Conservation (phyloP, 257 asterid genomes). For the Ehretia macrophylla region DNA sequence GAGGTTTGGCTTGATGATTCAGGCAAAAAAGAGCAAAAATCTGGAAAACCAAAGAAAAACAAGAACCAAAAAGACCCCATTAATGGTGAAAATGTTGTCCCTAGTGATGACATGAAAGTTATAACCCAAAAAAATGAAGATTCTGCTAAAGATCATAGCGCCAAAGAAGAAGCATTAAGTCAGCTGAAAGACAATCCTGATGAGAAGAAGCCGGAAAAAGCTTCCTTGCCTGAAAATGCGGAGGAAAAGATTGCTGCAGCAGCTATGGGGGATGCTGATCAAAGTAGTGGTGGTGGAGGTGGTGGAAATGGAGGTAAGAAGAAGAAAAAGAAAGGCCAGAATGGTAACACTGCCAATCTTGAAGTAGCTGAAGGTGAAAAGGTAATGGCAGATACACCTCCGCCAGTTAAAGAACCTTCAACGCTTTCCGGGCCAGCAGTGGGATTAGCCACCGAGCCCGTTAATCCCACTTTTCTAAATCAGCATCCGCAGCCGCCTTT, state of each 20-base stretch:
- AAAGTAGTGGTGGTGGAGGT: conserved; percentile 18
- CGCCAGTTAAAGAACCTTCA: conserved; percentile 13
- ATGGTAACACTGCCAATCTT: too few relatives aligned
- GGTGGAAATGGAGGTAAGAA: conserved; percentile 18
- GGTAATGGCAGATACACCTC: conserved; percentile 12
- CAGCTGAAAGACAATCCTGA: not conserved
- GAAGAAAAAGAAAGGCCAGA: conserved; percentile 34
- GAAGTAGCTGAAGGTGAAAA: conserved; percentile 33
- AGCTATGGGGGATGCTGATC: conserved; percentile 1
- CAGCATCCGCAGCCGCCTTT: conserved; percentile 31
- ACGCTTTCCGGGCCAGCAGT: not conserved
- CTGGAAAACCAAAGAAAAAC: conserved; percentile 15
- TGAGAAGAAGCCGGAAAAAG: not conserved
- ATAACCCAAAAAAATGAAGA: conserved; percentile 6
- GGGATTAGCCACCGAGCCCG: conserved; percentile 5
- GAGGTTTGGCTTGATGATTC: conserved; percentile 44
- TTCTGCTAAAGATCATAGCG: conserved; percentile 17
- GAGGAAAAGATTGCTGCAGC: conserved; percentile 25
- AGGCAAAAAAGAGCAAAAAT: conserved; percentile 12
- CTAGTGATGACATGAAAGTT: not conserved
- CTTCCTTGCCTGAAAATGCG: not conserved
- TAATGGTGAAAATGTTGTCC: conserved; percentile 8
- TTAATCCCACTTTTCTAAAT: conserved; percentile 18
- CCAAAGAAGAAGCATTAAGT: not conserved
- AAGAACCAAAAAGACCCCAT: conserved; percentile 17